phyloP scores from a whole-genome alignment of 371 early-diverging fungal genomes.

The Mortierella sp. region DNA sequence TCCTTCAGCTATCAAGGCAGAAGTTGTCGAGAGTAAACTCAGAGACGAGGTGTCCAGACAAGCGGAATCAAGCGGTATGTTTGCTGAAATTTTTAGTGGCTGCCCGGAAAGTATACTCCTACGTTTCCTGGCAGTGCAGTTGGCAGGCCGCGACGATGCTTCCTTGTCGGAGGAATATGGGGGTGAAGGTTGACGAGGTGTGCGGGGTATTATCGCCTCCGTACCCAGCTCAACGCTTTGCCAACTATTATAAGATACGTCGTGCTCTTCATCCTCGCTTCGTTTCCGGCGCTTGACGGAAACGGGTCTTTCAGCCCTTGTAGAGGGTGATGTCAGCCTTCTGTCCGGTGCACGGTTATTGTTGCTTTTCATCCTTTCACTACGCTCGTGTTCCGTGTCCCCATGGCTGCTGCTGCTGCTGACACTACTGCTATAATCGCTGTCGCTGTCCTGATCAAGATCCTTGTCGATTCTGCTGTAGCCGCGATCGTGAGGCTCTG shows the following conservation, averaged over 20 bases:
- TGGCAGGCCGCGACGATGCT: constrained; percentile 10
- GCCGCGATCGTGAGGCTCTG: too few relatives aligned
- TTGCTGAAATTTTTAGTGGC: background rate
- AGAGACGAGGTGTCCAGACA: constrained; percentile 35
- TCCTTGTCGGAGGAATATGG: constrained; percentile 3
- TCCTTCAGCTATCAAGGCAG: constrained; percentile 31
- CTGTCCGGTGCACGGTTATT: constrained; percentile 18
- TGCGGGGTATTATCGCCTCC: too few relatives aligned
- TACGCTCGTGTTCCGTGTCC: background rate
- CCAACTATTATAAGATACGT: too few relatives aligned
- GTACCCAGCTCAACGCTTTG: too few relatives aligned
- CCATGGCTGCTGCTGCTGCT: constrained; percentile 7
- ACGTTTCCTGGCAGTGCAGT: constrained; percentile 25
- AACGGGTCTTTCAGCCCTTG: constrained; percentile 4
- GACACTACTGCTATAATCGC: background rate
- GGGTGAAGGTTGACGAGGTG: too few relatives aligned
- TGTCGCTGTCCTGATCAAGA: constrained; percentile 10
- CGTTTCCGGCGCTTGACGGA: constrained; percentile 40
- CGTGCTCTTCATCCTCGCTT: constrained; percentile 29
- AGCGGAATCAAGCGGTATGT: background rate
- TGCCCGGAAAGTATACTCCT: constrained; percentile 24
- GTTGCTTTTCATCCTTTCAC: background rate
- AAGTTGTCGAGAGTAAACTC: constrained; percentile 39
- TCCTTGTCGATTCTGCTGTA: background rate
- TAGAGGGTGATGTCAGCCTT: background rate